phyloP scores from a whole-genome alignment of 1,284 basidiomycete genomes.

The Butyriboletus appendiculatus region DNA sequence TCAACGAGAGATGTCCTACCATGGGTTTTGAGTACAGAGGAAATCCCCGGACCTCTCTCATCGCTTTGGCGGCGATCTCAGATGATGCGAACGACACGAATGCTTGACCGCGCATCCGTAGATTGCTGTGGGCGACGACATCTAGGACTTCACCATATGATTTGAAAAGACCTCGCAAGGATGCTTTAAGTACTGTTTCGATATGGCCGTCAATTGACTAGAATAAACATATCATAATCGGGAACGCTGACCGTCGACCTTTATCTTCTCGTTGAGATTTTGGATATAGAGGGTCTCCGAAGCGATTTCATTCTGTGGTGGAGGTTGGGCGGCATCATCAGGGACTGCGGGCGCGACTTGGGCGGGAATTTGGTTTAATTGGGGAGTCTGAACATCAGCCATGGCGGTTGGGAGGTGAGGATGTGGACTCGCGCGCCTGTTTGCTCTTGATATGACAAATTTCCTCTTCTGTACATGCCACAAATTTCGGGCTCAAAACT shows the following conservation, averaged over 20 bases:
- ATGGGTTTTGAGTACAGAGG: conserved; percentile 97
- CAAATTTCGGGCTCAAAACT: not conserved
- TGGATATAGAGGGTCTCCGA: conserved; percentile 95
- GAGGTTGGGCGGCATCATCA: conserved; percentile 25
- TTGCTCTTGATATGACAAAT: conserved; percentile 10
- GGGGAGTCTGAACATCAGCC: conserved; percentile 32
- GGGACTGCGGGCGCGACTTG: conserved; percentile 40
- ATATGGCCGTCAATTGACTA: conserved; percentile 11
- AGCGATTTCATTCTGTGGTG: conserved; percentile 47
- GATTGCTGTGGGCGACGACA: conserved; percentile 89
- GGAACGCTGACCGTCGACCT: conserved; percentile 65
- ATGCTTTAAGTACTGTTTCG: conserved; percentile 78
- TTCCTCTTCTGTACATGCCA: conserved; percentile 20
- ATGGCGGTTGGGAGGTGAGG: conserved; percentile 25
- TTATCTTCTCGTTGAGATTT: conserved; percentile 97
- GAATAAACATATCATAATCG: not conserved
- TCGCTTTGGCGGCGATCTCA: conserved; percentile 83
- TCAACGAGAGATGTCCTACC: conserved; percentile 47
- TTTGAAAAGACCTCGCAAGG: conserved; percentile 88
- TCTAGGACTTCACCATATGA: conserved; percentile 91
- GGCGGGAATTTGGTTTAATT: conserved; percentile 36
- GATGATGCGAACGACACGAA: conserved; percentile 90
- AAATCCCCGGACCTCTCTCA: conserved; percentile 92
- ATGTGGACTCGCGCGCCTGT: conserved; percentile 2
- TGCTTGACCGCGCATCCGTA: conserved; percentile 97